phyloP scores from a whole-genome alignment of 1,284 basidiomycete genomes.

The Papiliotrema terrestris region DNA sequence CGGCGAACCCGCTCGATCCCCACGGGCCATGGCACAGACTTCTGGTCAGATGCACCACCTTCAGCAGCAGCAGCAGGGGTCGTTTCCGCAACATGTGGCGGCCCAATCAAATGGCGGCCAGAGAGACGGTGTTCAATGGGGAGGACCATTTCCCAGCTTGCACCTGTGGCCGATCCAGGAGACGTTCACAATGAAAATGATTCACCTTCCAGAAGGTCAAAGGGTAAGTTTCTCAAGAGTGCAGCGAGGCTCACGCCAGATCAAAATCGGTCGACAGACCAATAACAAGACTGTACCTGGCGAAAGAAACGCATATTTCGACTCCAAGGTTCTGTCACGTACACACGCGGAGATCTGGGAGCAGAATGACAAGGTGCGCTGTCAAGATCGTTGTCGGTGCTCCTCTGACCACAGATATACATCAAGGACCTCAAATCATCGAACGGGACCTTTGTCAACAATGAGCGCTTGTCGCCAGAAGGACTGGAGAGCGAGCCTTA shows the following conservation, averaged over 20 bases:
- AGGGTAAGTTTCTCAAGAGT: constrained; percentile 35
- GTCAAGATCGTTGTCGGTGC: background rate
- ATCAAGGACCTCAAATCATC: constrained; percentile 99
- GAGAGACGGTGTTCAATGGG: constrained; percentile 31
- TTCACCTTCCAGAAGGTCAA: constrained; percentile 64
- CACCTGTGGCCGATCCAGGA: constrained; percentile 95
- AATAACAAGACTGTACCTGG: constrained; percentile 94
- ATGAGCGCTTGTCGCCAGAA: constrained; percentile 84
- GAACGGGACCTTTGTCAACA: constrained; percentile 98
- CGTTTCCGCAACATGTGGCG: too few relatives aligned
- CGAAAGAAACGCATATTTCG: constrained; percentile 94
- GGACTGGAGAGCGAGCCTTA: constrained; percentile 89
- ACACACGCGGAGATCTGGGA: constrained; percentile 99
- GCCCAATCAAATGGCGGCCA: background rate
- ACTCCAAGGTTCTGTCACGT: constrained; percentile 91
- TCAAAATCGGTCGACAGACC: constrained; percentile 97
- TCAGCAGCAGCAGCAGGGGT: background rate
- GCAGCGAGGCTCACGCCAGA: constrained; percentile 31
- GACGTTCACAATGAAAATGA: constrained; percentile 94
- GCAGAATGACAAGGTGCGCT: constrained; percentile 73
- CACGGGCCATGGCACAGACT: background rate
- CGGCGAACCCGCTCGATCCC: background rate
- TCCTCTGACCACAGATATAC: constrained; percentile 62
- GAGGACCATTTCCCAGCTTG: constrained; percentile 54
- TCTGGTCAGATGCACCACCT: background rate